These are phyloP conservation scores for Globisporangium cylindrosporum DNA, from an alignment of 352 stramenopile genomes.

Conservation along the genomic window DNA sequence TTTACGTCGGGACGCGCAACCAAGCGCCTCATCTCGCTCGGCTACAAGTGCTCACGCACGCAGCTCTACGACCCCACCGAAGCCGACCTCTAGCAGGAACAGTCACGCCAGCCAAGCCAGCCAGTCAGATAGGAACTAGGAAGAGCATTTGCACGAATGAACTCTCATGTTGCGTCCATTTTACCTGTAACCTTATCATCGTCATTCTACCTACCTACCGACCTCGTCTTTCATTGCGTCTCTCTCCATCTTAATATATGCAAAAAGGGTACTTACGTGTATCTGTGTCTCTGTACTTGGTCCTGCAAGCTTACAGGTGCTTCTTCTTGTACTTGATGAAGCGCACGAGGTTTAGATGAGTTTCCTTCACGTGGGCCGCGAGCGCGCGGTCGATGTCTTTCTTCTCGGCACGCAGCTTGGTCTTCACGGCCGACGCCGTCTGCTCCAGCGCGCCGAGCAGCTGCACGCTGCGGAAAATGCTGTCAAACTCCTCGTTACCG, in stretches of 20 bases:
- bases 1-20: constrained; percentile 58
- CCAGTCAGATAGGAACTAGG: too few relatives aligned
- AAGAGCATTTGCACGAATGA: neutral
- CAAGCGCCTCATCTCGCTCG: constrained; percentile 60
- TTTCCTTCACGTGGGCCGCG: constrained; percentile 84
- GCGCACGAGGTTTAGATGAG: constrained; percentile 78
- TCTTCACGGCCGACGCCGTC: constrained; percentile 53
- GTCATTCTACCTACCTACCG: neutral
- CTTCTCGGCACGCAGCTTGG: constrained; percentile 75
- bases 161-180: neutral
- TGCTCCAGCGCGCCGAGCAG: constrained; percentile 65
- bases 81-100: neutral
- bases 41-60: constrained; percentile 61
- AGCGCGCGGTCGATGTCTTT: constrained; percentile 78
- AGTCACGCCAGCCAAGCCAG: neutral
- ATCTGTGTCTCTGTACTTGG: neutral
- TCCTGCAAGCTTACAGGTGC: constrained; percentile 43
- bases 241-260: neutral
- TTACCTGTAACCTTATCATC: neutral
- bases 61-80: constrained; percentile 66
- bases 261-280: constrained; percentile 3
- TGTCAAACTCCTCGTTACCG: constrained; percentile 75
- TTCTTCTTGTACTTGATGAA: constrained; percentile 94
- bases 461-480: constrained; percentile 61
- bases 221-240: neutral